A percentile compares a stretch with the other conserved stretches of the same genome.
Evolutionary conservation across 2,329 filamentous ascomycete genomes (phyloP).

Genomic region (Sphaerulina vaccinii): DNA sequence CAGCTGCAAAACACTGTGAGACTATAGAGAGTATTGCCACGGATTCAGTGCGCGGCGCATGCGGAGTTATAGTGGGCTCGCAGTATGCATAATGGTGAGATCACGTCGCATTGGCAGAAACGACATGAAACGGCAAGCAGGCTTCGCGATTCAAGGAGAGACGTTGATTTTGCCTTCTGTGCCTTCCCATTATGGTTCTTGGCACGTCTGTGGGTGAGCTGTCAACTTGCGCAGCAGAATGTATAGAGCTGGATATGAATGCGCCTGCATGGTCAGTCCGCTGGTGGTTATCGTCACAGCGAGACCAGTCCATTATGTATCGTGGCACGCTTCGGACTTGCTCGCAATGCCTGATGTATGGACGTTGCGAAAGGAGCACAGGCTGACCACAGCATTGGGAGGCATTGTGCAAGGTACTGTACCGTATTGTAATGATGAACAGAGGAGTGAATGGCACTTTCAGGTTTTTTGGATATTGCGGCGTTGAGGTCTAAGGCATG

Average conservation of each 20-base stretch:
- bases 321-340: conserved; percentile 9
- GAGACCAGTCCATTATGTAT: no score
- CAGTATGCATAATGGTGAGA: background rate
- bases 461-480: conserved; percentile 20
- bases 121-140: conserved; percentile 5
- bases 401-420: background rate
- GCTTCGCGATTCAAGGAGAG: background rate
- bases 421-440: no score
- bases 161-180: background rate
- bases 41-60: background rate
- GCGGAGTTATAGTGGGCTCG: background rate
- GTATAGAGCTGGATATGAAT: background rate
- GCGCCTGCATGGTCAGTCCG: background rate
- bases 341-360: conserved; percentile 9
- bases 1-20: conserved; percentile 7
- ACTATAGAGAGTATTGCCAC: background rate
- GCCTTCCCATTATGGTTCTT: background rate
- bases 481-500: conserved; percentile 25
- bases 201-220: background rate
- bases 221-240: background rate
- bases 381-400: conserved; percentile 6
- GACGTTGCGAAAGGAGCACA: conserved; percentile 7
- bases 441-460: conserved; percentile 17
- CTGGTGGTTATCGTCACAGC: no score
- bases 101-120: background rate